Percentiles rank a stretch among this genome's conserved stretches.
Conservation (phyloP, 208 protist species). For the Angomonas desouzai region DNA sequence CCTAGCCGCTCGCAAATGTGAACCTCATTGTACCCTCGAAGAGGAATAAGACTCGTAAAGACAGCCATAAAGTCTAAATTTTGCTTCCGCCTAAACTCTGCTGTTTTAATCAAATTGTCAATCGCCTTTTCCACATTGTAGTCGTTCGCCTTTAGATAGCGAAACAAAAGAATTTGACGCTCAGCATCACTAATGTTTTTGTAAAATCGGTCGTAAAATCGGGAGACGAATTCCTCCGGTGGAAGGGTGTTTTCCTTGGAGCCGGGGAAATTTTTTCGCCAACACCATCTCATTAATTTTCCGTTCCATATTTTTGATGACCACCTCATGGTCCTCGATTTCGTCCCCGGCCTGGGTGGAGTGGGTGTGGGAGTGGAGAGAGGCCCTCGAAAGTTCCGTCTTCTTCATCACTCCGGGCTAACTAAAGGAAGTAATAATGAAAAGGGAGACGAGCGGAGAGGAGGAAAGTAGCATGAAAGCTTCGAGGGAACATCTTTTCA, state of each 20-base stretch:
- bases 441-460: too few species aligned
- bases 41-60: conserved; percentile 51
- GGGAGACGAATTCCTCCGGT: conserved; percentile 3
- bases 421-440: too few species aligned
- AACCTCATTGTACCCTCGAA: conserved; percentile 43
- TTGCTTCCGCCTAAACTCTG: conserved; percentile 40
- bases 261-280: background rate
- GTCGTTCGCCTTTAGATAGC: conserved; percentile 35
- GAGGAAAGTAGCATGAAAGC: too few species aligned
- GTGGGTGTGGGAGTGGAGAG: too few species aligned
- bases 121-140: conserved; percentile 28
- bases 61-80: conserved; percentile 48
- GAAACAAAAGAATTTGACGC: conserved; percentile 17
- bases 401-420: too few species aligned
- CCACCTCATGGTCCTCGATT: background rate
- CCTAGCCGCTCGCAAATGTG: conserved; percentile 39
- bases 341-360: background rate
- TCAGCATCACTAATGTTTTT: background rate
- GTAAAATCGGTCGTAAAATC: conserved; percentile 4
- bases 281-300: background rate
- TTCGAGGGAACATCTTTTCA: too few species aligned
- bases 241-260: conserved; percentile 7
- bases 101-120: conserved; percentile 21
- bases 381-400: background rate
- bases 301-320: background rate